These are phyloP conservation scores for Suhomyces sp. DNA, from an alignment of 805 yeast genomes.

Conservation along the genomic window DNA sequence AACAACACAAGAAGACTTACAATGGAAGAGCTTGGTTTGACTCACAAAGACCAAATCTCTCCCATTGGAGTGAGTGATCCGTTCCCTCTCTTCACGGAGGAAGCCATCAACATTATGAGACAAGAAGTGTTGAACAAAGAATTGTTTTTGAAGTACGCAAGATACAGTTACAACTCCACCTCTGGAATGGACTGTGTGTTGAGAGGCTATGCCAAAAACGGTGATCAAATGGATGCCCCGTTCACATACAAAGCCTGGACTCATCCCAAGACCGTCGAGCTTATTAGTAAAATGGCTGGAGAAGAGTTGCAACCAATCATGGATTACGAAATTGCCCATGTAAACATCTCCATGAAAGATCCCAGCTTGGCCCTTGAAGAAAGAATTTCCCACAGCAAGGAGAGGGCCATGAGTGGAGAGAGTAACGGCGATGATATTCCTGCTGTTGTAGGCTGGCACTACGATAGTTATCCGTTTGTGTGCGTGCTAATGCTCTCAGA, in stretches of 20 bases:
- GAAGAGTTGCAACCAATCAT: slow-evolving; percentile 52
- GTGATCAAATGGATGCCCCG: slow-evolving; percentile 36
- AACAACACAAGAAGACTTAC: slow-evolving; percentile 30
- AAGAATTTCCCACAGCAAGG: slow-evolving; percentile 8
- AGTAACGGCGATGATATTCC: slow-evolving; percentile 41
- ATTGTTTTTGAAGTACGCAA: slow-evolving; percentile 42
- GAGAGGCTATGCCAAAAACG: slow-evolving; percentile 48
- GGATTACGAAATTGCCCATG: slow-evolving; percentile 57
- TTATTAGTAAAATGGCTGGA: slow-evolving; percentile 57
- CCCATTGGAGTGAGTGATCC: slow-evolving; percentile 58
- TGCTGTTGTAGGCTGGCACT: slow-evolving; percentile 62
- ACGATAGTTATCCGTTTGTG: slow-evolving; percentile 61
- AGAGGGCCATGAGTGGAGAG: background rate
- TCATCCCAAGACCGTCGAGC: slow-evolving; percentile 53
- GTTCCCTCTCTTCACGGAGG: slow-evolving; percentile 59
- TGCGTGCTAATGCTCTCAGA: slow-evolving; percentile 63
- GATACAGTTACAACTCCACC: slow-evolving; percentile 42
- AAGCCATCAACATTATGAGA: slow-evolving; percentile 57
- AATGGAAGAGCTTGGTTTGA: slow-evolving; percentile 50
- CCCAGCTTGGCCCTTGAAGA: slow-evolving; percentile 32
- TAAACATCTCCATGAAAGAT: slow-evolving; percentile 48
- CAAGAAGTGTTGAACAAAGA: slow-evolving; percentile 51
- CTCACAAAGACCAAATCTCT: slow-evolving; percentile 46
- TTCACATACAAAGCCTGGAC: slow-evolving; percentile 58
- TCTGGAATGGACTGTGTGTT: slow-evolving; percentile 48